Conservation (phyloP, 768 basidiomycete species). For the Serendipita sp. region DNA sequence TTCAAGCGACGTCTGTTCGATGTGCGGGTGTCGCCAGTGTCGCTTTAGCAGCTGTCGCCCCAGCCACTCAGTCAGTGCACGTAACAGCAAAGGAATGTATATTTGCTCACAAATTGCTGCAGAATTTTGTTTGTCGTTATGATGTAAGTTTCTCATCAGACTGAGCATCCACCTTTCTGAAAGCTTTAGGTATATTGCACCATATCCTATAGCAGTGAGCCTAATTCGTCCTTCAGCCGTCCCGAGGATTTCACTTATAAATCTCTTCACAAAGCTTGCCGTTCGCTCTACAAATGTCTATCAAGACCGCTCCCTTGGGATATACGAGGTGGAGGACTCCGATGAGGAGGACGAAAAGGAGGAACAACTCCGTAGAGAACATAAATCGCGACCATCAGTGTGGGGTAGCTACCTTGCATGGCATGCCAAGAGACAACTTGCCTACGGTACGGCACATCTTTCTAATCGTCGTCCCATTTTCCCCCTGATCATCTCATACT, state of each 20-base stretch:
- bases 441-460: conserved; percentile 29
- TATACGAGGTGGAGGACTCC: background rate
- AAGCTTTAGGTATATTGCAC: conserved; percentile 5
- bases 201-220: conserved; percentile 1
- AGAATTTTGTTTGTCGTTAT: conserved; percentile 6
- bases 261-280: background rate
- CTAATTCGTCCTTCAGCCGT: background rate
- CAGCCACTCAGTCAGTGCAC: conserved; percentile 23
- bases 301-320: conserved; percentile 5
- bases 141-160: background rate
- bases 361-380: background rate
- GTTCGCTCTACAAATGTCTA: conserved; percentile 5
- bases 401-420: conserved; percentile 66
- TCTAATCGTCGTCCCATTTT: background rate
- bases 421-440: conserved; percentile 77
- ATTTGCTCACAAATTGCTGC: background rate
- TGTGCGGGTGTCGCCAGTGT: conserved; percentile 28
- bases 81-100: background rate
- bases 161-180: background rate
- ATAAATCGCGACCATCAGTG: conserved; percentile 31
- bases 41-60: conserved; percentile 20
- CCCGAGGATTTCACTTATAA: background rate
- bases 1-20: conserved; percentile 25
- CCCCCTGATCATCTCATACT: background rate
- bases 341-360: conserved; percentile 25